A percentile compares a stretch with the other conserved stretches of the same genome.
These are phyloP conservation scores for Achaetomium macrosporum DNA, from an alignment of 2,329 filamentous ascomycete genomes.

Conservation along the genomic window DNA sequence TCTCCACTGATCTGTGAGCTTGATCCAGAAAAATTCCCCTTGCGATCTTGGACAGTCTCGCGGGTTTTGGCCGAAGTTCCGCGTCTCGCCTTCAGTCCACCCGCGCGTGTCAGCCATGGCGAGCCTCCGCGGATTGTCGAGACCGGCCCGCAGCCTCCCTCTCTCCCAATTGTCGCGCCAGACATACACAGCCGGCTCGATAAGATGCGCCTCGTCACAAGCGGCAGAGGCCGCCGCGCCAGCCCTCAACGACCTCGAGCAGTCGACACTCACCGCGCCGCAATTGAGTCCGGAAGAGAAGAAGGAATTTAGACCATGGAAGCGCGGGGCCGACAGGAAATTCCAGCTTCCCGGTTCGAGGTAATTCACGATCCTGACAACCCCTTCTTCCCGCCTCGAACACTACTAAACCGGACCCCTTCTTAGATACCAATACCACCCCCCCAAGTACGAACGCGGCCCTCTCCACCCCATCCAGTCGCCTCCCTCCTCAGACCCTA, in stretches of 20 bases:
- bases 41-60: conserved; percentile 7
- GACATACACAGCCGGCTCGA: conserved; percentile 24
- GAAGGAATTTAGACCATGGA: conserved; percentile 37
- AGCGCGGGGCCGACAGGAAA: conserved; percentile 32
- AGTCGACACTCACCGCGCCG: conserved; percentile 44
- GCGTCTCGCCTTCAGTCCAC: conserved; percentile 6
- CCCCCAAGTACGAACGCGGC: conserved; percentile 90
- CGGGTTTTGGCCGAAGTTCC: conserved; percentile 16
- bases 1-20: background rate
- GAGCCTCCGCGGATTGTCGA: conserved; percentile 23
- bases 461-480: conserved; percentile 90
- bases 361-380: conserved; percentile 30
- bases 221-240: conserved; percentile 30
- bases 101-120: conserved; percentile 21
- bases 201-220: conserved; percentile 44
- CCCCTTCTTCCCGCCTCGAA: conserved; percentile 18
- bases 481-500: conserved; percentile 77
- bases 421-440: conserved; percentile 83
- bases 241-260: conserved; percentile 44
- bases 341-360: conserved; percentile 42
- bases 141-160: conserved; percentile 22
- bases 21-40: conserved; percentile 18
- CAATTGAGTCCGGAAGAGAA: conserved; percentile 36
- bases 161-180: conserved; percentile 22
- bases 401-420: conserved; percentile 17